Conservation (phyloP, 345 rosid genomes). For the Moringa oleifera region DNA sequence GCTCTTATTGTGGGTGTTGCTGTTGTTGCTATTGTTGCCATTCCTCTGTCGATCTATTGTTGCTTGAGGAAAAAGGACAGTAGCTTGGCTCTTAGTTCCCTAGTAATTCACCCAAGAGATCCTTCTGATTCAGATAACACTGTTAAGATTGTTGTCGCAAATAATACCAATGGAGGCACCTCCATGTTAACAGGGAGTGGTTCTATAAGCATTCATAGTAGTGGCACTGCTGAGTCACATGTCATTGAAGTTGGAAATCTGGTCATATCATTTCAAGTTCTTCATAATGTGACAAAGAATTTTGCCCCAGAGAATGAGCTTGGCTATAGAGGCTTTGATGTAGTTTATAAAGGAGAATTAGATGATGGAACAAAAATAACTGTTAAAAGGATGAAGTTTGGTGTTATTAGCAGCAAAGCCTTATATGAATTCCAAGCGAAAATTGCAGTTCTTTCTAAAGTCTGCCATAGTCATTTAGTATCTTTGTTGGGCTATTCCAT, state of each 20-base stretch:
- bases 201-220: slow-evolving; percentile 42
- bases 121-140: slow-evolving; percentile 47
- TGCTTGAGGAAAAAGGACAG: slow-evolving; percentile 32
- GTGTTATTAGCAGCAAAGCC: slow-evolving; percentile 55
- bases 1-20: slow-evolving; percentile 26
- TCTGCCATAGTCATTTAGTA: slow-evolving; percentile 69
- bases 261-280: slow-evolving; percentile 71
- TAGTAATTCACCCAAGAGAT: slow-evolving; percentile 67
- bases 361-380: slow-evolving; percentile 71
- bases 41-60: slow-evolving; percentile 45
- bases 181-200: slow-evolving; percentile 40
- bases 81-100: slow-evolving; percentile 34
- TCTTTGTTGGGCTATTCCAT: slow-evolving; percentile 62
- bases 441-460: slow-evolving; percentile 74
- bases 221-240: slow-evolving; percentile 49
- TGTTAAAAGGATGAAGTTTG: slow-evolving; percentile 73
- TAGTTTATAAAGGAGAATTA: slow-evolving; percentile 66
- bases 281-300: slow-evolving; percentile 57
- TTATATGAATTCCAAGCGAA: slow-evolving; percentile 64
- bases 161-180: slow-evolving; percentile 36
- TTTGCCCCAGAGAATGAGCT: slow-evolving; percentile 65
- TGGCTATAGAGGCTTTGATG: slow-evolving; percentile 78
- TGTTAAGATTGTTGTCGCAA: slow-evolving; percentile 59
- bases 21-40: slow-evolving; percentile 29
- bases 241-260: slow-evolving; percentile 68